Evolutionary conservation across 2,329 filamentous ascomycete species (phyloP).

Genomic region (Neonectria faginata): DNA sequence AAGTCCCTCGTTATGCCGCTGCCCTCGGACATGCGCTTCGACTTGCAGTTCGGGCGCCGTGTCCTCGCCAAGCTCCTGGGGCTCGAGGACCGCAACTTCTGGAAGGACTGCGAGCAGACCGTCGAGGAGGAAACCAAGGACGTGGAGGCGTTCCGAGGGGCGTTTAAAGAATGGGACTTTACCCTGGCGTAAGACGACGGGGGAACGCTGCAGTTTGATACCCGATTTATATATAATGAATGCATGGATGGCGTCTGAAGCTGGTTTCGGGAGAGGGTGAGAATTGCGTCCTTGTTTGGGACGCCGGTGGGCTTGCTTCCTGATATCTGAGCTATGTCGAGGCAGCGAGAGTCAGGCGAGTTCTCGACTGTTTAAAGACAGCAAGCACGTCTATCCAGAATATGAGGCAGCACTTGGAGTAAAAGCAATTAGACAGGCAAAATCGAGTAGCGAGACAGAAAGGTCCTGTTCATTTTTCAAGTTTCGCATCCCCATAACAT

Average conservation of each 20-base stretch:
- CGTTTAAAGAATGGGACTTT: slow-evolving; percentile 91
- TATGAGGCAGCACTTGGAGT: neutral
- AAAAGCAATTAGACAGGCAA: neutral
- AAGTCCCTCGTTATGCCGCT: slow-evolving; percentile 79
- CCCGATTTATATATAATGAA: slow-evolving; percentile 20
- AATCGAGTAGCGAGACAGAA: neutral
- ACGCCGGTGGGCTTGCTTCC: neutral
- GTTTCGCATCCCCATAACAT: neutral
- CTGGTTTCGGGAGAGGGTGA: neutral
- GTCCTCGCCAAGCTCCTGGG: slow-evolving; percentile 90
- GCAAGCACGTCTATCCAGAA: neutral
- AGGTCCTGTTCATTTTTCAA: neutral
- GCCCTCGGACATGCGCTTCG: slow-evolving; percentile 79
- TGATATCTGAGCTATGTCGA: neutral
- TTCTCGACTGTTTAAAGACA: neutral
- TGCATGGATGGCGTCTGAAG: slow-evolving; percentile 38
- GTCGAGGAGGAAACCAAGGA: slow-evolving; percentile 83
- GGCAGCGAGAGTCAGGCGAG: neutral
- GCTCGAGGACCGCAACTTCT: slow-evolving; percentile 81
- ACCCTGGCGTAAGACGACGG: slow-evolving; percentile 55
- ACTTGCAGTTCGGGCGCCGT: slow-evolving; percentile 88
- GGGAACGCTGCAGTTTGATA: slow-evolving; percentile 25
- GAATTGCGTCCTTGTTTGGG: neutral
- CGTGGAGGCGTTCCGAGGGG: slow-evolving; percentile 80
- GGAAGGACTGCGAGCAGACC: slow-evolving; percentile 86